phyloP scores from a whole-genome alignment of 805 yeast genomes.

The Schizosaccharomyces osmophilus region DNA sequence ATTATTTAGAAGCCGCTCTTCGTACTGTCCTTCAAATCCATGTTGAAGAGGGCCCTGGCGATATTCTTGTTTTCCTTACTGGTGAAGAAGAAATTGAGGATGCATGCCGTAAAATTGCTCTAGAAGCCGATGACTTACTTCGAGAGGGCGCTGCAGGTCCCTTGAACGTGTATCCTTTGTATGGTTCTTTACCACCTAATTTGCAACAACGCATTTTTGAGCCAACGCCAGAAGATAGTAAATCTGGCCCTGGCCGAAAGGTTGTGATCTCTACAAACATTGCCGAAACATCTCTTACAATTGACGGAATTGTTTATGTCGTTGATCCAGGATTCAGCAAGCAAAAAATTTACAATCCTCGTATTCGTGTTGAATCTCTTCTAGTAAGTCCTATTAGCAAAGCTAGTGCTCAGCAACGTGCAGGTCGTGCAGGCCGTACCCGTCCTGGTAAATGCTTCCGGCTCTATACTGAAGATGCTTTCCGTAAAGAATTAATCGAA shows the following conservation, averaged over 20 bases:
- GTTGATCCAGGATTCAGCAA: slow-evolving; percentile 94
- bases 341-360: slow-evolving; percentile 88
- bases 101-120: slow-evolving; percentile 65
- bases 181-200: slow-evolving; percentile 89
- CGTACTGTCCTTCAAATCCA: slow-evolving; percentile 89
- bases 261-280: slow-evolving; percentile 80
- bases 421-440: slow-evolving; percentile 99
- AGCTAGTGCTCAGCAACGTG: slow-evolving; percentile 94
- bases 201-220: slow-evolving; percentile 87
- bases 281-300: slow-evolving; percentile 93
- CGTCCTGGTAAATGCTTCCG: slow-evolving; percentile 96
- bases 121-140: slow-evolving; percentile 71
- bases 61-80: slow-evolving; percentile 60
- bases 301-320: slow-evolving; percentile 90
- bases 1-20: slow-evolving; percentile 81
- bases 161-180: slow-evolving; percentile 66
- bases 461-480: slow-evolving; percentile 88
- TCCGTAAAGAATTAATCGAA: slow-evolving; percentile 74
- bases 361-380: slow-evolving; percentile 82
- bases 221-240: slow-evolving; percentile 41
- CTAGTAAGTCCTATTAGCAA: slow-evolving; percentile 88
- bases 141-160: slow-evolving; percentile 87
- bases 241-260: slow-evolving; percentile 68
- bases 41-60: slow-evolving; percentile 89
- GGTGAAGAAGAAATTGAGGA: slow-evolving; percentile 98